phyloP scores from a whole-genome alignment of 345 rosid species.

The Lenwebbia sp. region DNA sequence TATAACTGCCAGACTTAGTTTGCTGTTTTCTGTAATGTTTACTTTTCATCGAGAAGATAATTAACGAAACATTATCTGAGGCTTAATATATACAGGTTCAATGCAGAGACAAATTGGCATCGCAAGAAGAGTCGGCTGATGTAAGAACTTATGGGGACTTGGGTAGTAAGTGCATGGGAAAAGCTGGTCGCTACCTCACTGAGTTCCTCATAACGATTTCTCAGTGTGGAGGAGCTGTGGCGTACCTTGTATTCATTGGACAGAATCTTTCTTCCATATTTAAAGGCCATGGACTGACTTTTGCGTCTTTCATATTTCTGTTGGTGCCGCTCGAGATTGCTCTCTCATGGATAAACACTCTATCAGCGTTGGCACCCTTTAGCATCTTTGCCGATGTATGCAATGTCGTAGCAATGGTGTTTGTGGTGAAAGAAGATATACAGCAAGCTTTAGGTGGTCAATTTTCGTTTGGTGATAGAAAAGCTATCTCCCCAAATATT shows the following conservation, averaged over 20 bases:
- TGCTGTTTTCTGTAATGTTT: background rate
- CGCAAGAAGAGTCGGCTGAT: conserved; percentile 36
- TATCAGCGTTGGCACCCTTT: conserved; percentile 72
- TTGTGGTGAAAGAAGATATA: conserved; percentile 66
- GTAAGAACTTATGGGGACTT: conserved; percentile 81
- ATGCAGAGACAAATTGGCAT: conserved; percentile 53
- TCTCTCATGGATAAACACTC: conserved; percentile 65
- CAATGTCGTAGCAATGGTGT: conserved; percentile 59
- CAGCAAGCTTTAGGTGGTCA: conserved; percentile 43
- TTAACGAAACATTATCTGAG: background rate
- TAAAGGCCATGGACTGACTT: conserved; percentile 17
- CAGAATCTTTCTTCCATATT: conserved; percentile 64
- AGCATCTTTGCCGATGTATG: conserved; percentile 80
- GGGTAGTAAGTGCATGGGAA: conserved; percentile 63
- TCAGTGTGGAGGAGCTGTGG: conserved; percentile 83
- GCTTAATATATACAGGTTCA: conserved; percentile 34
- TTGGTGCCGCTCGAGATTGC: conserved; percentile 63
- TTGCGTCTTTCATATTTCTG: conserved; percentile 46
- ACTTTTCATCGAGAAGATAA: background rate
- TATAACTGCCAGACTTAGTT: background rate
- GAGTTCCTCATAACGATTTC: conserved; percentile 67
- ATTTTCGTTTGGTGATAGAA: conserved; percentile 60
- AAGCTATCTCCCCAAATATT: conserved; percentile 42
- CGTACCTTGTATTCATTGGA: conserved; percentile 82
- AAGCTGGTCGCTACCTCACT: conserved; percentile 58